Percentiles rank a stretch among this genome's conserved stretches.
phyloP scores from a whole-genome alignment of 495 filamentous ascomycete species.

The Lasiosphaeria hispida region DNA sequence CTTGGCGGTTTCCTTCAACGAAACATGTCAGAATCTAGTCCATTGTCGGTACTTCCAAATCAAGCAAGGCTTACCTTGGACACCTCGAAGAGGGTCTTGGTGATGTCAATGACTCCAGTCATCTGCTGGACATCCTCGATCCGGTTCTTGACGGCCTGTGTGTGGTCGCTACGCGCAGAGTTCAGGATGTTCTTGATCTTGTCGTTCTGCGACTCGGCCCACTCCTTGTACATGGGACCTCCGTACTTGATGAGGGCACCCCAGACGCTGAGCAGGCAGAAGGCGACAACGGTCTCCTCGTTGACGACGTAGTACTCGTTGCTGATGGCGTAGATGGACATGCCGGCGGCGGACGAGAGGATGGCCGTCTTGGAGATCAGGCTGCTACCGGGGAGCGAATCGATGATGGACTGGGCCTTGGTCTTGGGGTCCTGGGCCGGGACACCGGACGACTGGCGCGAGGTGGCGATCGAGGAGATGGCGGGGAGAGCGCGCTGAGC shows the following conservation, averaged over 20 bases:
- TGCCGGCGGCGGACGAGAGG: constrained; percentile 85
- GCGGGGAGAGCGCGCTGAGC: constrained; percentile 69
- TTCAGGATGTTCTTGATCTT: constrained; percentile 94
- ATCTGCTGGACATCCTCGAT: constrained; percentile 93
- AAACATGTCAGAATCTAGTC: not conserved
- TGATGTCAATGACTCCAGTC: constrained; percentile 88
- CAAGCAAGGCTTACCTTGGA: constrained; percentile 71
- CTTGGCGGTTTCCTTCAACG: constrained; percentile 84
- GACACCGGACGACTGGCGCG: constrained; percentile 71
- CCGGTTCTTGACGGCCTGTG: constrained; percentile 85
- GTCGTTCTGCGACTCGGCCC: constrained; percentile 80
- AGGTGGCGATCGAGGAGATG: constrained; percentile 59
- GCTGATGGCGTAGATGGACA: constrained; percentile 92
- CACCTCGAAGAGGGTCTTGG: constrained; percentile 93
- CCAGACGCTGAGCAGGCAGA: constrained; percentile 88
- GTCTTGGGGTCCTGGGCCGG: constrained; percentile 81
- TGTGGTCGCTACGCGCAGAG: constrained; percentile 89
- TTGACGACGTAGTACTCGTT: constrained; percentile 99
- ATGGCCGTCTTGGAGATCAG: constrained; percentile 93
- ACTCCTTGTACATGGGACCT: constrained; percentile 86
- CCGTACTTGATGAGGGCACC: constrained; percentile 84
- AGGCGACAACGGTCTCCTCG: constrained; percentile 89
- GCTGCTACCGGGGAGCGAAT: constrained; percentile 79
- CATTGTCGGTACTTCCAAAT: not conserved
- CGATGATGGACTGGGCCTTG: constrained; percentile 93